These are phyloP conservation scores for Erigeron philadelphicus DNA, from an alignment of 140 eudicot genomes.

Conservation along the genomic window DNA sequence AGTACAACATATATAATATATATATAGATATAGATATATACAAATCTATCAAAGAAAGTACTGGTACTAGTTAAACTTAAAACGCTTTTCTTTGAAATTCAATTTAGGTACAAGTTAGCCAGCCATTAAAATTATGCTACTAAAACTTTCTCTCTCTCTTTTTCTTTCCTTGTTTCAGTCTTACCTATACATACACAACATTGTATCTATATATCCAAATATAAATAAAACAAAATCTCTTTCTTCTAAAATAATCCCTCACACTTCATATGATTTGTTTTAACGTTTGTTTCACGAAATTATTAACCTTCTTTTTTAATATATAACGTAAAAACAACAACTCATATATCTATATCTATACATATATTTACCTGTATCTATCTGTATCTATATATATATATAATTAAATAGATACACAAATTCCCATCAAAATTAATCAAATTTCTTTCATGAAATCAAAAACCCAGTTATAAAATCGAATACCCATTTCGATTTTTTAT, in stretches of 20 bases:
- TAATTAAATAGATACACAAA: background rate
- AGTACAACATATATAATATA: background rate
- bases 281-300: no score
- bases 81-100: background rate
- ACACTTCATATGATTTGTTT: slow-evolving; percentile 21
- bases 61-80: background rate
- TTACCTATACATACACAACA: slow-evolving; percentile 41
- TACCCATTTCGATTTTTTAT: no score
- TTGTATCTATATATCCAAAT: slow-evolving; percentile 44
- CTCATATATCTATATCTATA: background rate
- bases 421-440: background rate
- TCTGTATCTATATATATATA: background rate
- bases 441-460: no score
- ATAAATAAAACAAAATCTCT: slow-evolving; percentile 16
- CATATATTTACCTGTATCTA: no score
- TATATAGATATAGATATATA: background rate
- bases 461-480: no score
- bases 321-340: background rate
- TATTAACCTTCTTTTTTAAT: no score
- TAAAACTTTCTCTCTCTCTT: slow-evolving; percentile 32
- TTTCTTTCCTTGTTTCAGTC: slow-evolving; percentile 23
- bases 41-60: background rate
- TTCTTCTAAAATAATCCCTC: background rate
- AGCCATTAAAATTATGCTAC: background rate
- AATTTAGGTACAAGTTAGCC: slow-evolving; percentile 22